Evolutionary conservation across 306 rosid species (phyloP).

Genomic region (Notholithocarpus densiflorus): DNA sequence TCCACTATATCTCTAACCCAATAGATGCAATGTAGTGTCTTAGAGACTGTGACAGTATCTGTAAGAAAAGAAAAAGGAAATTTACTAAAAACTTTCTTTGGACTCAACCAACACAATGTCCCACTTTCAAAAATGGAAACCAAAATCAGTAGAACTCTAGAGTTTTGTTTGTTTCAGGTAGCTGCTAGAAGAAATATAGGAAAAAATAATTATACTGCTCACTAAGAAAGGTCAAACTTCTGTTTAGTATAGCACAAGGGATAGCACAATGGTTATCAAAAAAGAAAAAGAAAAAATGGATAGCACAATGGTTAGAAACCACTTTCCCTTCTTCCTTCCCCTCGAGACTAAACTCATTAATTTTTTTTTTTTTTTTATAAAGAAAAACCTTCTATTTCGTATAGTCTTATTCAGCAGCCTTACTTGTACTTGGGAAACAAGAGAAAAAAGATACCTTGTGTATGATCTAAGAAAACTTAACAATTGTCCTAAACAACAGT

Average conservation of each 20-base stretch:
- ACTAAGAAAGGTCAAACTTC: not conserved
- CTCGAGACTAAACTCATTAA: no score
- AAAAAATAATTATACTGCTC: not conserved
- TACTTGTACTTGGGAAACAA: not conserved
- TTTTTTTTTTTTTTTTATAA: no score
- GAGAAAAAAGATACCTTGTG: not conserved
- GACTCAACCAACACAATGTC: not conserved
- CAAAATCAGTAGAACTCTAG: not conserved
- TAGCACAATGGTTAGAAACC: no score
- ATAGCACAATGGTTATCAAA: no score
- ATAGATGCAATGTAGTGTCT: not conserved
- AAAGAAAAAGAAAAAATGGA: no score
- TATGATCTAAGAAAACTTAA: not conserved
- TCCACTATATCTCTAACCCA: not conserved
- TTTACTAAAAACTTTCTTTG: not conserved
- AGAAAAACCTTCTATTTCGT: no score
- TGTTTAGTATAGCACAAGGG: no score
- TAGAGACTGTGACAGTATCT: not conserved
- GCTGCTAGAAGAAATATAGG: not conserved
- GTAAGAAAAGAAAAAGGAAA: not conserved
- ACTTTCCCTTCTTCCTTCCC: no score
- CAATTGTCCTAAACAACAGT: not conserved
- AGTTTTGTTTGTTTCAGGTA: not conserved
- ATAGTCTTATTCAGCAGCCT: not conserved
- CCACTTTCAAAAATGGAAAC: not conserved